Evolutionary conservation across 2,329 filamentous ascomycete genomes (phyloP), one percentile per base, ranked within the genome.

Genomic region (Exophiala oligosperma): DNA sequence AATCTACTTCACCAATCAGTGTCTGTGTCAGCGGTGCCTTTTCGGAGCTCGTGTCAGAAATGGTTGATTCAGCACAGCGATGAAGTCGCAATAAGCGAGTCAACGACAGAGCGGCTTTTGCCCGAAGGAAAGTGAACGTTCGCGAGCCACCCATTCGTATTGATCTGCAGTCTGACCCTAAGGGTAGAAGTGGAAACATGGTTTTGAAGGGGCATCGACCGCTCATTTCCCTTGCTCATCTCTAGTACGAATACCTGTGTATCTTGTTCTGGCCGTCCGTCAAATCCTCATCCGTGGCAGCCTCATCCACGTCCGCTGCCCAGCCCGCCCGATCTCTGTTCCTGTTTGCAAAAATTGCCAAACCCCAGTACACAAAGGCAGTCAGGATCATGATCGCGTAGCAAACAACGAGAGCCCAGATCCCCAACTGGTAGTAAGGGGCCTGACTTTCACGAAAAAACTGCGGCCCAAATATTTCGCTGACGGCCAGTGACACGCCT

Each of bases 391-490:
- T 54, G 8, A 54, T 23, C 9, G 52, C 52, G 24, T 47, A 54
- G 14, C n/a, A 46, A 9, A 44, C 37, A 6, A 54, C 44, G 3
- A 54, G 26, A 24, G 52, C 52, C 44, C 52, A 46, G 44, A 54
- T 54, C 2, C 52, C 52, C 14, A 54, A 29, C 28, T 29, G 41
- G 26, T 54, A 54, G 24, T 54, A 47, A 11, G 52, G 52, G 24
- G 41, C 44, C 17, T 54, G 52, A 32, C 38, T 54, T 14, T 29
- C 7, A 1, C 41, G 52, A 24, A 54, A 54, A n/a, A 54, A 54
- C 40, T 54, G 52, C 12, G 52, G 52, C 9, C 52, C 52, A 37
- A 54, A 28, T n/a, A 54, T 48, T 23, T 54, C 44, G 24, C 38
- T 35, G 21, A 54, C 52, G 11, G 52, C 38, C 5, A 47, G 44